Percentiles rank a stretch among this genome's conserved stretches.
Conservation (phyloP, 2,329 filamentous ascomycete species). For the Penicillium sp. region DNA sequence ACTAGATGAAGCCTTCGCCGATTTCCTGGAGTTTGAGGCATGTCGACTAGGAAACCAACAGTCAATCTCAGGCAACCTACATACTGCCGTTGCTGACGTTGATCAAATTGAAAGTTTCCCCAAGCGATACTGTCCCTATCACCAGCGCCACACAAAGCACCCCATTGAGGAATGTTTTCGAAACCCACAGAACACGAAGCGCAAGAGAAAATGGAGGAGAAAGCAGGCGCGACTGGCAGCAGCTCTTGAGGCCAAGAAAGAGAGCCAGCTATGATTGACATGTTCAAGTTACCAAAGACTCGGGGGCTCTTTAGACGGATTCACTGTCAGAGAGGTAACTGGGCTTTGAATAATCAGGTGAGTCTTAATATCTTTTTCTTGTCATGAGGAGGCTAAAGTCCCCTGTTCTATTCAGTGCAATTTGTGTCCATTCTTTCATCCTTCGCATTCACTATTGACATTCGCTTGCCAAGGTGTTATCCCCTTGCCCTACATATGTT, state of each 20-base stretch:
- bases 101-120: neutral
- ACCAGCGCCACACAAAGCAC: neutral
- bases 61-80: neutral
- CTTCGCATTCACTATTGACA: neutral
- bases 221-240: neutral
- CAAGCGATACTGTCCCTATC: neutral
- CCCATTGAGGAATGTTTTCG: neutral
- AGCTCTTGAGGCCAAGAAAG: neutral
- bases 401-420: neutral
- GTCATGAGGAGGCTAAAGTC: neutral
- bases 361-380: neutral
- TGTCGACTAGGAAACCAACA: neutral
- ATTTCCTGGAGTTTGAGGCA: constrained; percentile 1
- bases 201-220: neutral
- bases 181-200: neutral
- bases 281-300: neutral
- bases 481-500: too few species aligned
- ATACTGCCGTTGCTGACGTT: neutral
- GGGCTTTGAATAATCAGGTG: neutral
- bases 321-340: neutral
- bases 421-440: too few species aligned
- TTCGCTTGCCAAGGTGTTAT: too few species aligned
- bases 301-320: neutral
- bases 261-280: neutral
- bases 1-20: neutral